These are phyloP conservation scores for Trametes punicea DNA, from an alignment of 768 basidiomycete species.

Conservation along the genomic window DNA sequence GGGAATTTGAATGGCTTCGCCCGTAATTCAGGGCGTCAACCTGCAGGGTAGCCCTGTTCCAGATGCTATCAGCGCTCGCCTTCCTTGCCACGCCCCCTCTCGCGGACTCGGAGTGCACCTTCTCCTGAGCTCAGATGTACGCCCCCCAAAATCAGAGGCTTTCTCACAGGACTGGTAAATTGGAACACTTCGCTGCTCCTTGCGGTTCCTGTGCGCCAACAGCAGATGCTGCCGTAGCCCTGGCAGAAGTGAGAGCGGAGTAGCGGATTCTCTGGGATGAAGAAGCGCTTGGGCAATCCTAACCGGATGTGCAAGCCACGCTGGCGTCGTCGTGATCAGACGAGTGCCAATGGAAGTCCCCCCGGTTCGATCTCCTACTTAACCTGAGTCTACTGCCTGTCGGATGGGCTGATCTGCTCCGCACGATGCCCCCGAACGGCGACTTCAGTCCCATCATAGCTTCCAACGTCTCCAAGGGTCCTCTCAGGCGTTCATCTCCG, in stretches of 20 bases:
- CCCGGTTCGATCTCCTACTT: constrained; percentile 15
- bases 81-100: neutral
- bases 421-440: constrained; percentile 19
- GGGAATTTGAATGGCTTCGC: neutral
- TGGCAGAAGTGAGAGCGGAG: neutral
- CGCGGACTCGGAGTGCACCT: neutral
- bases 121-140: neutral
- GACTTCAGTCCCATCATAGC: constrained; percentile 13
- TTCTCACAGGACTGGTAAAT: neutral
- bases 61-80: neutral
- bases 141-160: neutral
- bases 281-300: constrained; percentile 1
- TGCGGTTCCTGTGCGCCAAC: neutral
- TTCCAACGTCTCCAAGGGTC: constrained; percentile 2
- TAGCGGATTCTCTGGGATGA: neutral
- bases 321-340: constrained; percentile 12
- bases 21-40: neutral
- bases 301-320: constrained; percentile 1
- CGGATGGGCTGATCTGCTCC: neutral
- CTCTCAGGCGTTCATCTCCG: neutral
- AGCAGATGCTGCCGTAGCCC: neutral
- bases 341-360: constrained; percentile 7
- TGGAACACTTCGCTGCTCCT: neutral
- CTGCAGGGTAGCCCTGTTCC: neutral
- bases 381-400: constrained; percentile 1